Evolutionary conservation across 2,329 filamentous ascomycete genomes (phyloP), one percentile per base, ranked within the genome.

Genomic region (Didymella lethalis): DNA sequence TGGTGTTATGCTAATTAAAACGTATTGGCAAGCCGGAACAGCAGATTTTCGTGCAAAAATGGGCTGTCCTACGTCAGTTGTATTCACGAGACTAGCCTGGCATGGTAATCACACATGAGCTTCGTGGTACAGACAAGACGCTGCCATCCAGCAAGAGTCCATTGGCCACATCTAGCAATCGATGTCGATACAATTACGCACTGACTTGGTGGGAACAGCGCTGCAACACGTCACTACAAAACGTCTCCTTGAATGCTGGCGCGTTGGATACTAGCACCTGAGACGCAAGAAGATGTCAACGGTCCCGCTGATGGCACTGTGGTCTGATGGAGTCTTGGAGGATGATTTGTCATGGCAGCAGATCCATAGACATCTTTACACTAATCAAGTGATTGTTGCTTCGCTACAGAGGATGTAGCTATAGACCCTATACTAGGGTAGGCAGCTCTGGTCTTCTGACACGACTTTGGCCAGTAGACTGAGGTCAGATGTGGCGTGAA

Each of bases 341-440:
- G 11, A 18, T 36, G 32, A 7, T 36, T 7, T n/a, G 6, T 36
- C 16, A 36, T 16, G 32, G 32, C 16, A n/a, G 16, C 16, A 36
- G 16, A 7, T 36, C 7, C 1, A 7, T 3, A 7, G n/a, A 14
- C 1, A 3, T 2, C 28, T 7, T n/a, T 2, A 7, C n/a, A 3
- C 16, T 6, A 0, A 36, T 36, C 2, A 2, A 3, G 16, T 8
- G 4, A 36, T 8, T 16, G 4, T 23, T 2, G 11, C 7, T 5
- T 36, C n/a, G 32, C 16, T n/a, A 7, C 16, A 4, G 32, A 36
- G 32, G 3, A 23, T 23, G 23, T 23, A 23, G 23, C 23, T 23
- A 23, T 2, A 23, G 23, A 3, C 23, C 23, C 23, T 18, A 23
- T 2, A 23, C 23, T 2, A 23, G 23, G 23, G 2, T 29, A 29